Evolutionary conservation across 2,329 filamentous ascomycete genomes (phyloP).

Genomic region (Coniochaeta pulveracea): DNA sequence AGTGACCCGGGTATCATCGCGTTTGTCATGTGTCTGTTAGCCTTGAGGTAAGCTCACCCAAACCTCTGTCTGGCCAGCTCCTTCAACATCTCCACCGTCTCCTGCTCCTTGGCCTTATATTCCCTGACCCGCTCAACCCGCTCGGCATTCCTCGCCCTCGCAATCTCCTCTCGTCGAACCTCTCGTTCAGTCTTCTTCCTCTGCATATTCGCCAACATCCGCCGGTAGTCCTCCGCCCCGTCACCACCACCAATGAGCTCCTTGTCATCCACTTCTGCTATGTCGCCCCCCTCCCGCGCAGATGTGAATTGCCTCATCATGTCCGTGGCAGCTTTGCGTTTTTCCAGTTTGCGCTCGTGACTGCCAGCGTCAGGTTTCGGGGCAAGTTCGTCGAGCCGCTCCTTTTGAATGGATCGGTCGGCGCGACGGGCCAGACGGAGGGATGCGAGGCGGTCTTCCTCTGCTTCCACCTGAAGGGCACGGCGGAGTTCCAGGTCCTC

Average conservation of each 20-base stretch:
- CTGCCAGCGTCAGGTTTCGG: conserved; percentile 69
- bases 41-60: too few species aligned
- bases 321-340: conserved; percentile 61
- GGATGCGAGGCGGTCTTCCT: conserved; percentile 30
- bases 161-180: conserved; percentile 68
- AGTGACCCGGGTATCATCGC: too few species aligned
- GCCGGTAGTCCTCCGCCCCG: conserved; percentile 58
- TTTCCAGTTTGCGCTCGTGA: conserved; percentile 76
- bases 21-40: too few species aligned
- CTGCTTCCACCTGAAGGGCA: conserved; percentile 39
- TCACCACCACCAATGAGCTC: conserved; percentile 73
- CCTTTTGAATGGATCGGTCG: conserved; percentile 57
- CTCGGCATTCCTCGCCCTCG: conserved; percentile 65
- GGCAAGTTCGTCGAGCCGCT: conserved; percentile 66
- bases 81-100: conserved; percentile 72
- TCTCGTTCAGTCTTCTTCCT: conserved; percentile 76
- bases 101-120: conserved; percentile 67
- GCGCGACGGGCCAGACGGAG: conserved; percentile 50
- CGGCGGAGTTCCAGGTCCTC: conserved; percentile 59
- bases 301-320: conserved; percentile 65
- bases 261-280: conserved; percentile 53
- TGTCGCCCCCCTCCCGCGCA: conserved; percentile 41
- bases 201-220: conserved; percentile 52
- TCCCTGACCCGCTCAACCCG: conserved; percentile 63
- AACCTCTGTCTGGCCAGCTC: conserved; percentile 71